Percentiles rank a stretch among this genome's conserved stretches.
phyloP scores from a whole-genome alignment of 225 moss, liverwort and hornwort species.

The Ulota crispa region DNA sequence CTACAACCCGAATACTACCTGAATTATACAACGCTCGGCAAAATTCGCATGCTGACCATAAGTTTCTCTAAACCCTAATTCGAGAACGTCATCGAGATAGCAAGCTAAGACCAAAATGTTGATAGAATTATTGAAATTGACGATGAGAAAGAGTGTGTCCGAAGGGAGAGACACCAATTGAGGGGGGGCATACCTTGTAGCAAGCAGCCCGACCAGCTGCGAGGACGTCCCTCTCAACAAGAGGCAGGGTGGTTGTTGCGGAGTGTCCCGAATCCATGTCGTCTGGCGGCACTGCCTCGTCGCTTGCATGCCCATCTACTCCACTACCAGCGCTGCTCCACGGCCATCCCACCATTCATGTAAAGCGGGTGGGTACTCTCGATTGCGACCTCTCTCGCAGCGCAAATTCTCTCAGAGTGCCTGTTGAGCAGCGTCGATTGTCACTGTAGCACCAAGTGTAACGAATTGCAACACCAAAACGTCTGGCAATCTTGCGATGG shows the following conservation, averaged over 20 bases:
- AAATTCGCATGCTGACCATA: neutral
- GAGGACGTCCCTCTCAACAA: slow-evolving; percentile 61
- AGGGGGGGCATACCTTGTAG: slow-evolving; percentile 55
- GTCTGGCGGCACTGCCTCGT: slow-evolving; percentile 19
- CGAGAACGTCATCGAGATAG: neutral
- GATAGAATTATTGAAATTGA: neutral
- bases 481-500: neutral
- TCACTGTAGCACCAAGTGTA: neutral
- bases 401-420: neutral
- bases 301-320: slow-evolving; percentile 16
- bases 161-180: neutral
- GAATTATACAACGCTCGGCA: neutral
- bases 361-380: neutral
- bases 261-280: slow-evolving; percentile 37
- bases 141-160: neutral
- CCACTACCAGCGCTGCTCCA: slow-evolving; percentile 37
- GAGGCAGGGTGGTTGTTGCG: neutral
- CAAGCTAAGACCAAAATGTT: neutral
- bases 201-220: slow-evolving; percentile 74
- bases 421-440: neutral
- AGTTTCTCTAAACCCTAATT: neutral
- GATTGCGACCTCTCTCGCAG: neutral
- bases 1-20: neutral
- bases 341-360: slow-evolving; percentile 58
- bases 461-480: neutral